Evolutionary conservation across 495 filamentous ascomycete species (phyloP), one percentile per base, ranked within the genome.

Genomic region (Aspergillus haitiensis): DNA sequence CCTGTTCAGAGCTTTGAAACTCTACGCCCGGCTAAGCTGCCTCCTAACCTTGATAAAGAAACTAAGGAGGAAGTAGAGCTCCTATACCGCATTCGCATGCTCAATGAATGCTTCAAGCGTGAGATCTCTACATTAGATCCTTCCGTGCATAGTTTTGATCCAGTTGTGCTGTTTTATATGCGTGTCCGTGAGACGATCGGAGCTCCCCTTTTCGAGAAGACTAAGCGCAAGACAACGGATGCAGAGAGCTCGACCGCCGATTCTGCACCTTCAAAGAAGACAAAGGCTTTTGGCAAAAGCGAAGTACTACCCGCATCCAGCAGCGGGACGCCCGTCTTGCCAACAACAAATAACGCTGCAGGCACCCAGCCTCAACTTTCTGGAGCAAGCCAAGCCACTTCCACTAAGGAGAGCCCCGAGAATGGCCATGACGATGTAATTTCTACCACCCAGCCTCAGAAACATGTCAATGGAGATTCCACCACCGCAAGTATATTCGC

Each of bases 401-500:
- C 63, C 11, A 58, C 12, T 40, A 60, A 37, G 42, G 67, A 68
- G 45, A 62, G 68, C 5, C 32, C 48, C 7, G 68, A 63, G 6
- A 64, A 67, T 18, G 52, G 55, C 8, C 57, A 66, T 57, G 55
- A 40, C 10, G 53, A 55, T 56, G 32, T 37, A 36, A 21, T 48
- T 13, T 54, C 33, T 10, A 49, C 55, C 12, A 13, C 40, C 9
- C 32, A 39, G 10, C 56, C 65, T 46, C 27, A 55, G 16, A 72
- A 72, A 47, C 67, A 65, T 31, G 59, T 55, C 16, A 51, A 59
- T 33, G 66, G 66, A n/a, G 64, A 65, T 21, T 76, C 76, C 15
- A 64, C 67, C 3, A 78, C 76, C 15, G 69, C 73, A 3, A 73
- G 40, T 52, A 70, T 76, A 16, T 79, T 79, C 37, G 75, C 75